Evolutionary conservation across 2,329 filamentous ascomycete genomes (phyloP).

Genomic region (Aureobasidium sp.): DNA sequence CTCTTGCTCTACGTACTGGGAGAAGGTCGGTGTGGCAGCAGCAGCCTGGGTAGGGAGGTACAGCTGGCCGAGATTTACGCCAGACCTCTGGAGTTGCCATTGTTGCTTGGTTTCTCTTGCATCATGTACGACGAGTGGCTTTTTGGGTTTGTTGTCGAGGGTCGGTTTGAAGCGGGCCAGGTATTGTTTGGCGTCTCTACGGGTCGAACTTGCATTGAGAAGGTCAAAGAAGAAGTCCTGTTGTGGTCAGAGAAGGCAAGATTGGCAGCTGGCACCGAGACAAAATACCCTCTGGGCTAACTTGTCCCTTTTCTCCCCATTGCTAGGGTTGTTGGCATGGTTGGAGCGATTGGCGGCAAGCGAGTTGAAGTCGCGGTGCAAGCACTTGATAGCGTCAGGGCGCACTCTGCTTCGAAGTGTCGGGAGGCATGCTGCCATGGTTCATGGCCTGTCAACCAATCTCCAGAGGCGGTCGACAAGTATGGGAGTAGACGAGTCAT

Average conservation of each 20-base stretch:
- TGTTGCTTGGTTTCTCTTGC: slow-evolving; percentile 21
- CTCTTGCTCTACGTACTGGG: slow-evolving; percentile 32
- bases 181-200: slow-evolving; percentile 86
- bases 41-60: slow-evolving; percentile 52
- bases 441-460: slow-evolving; percentile 3
- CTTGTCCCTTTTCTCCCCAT: slow-evolving; percentile 13
- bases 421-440: slow-evolving; percentile 11
- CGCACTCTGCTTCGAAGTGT: slow-evolving; percentile 10
- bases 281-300: slow-evolving; percentile 6
- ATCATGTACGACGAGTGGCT: slow-evolving; percentile 20
- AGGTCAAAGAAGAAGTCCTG: slow-evolving; percentile 75
- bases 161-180: slow-evolving; percentile 68
- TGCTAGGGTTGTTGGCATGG: not conserved
- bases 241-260: slow-evolving; percentile 13
- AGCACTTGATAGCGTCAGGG: not conserved
- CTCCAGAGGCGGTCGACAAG: not conserved
- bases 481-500: not conserved
- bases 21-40: slow-evolving; percentile 52
- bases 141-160: slow-evolving; percentile 26
- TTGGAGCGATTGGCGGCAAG: not conserved
- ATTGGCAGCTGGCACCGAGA: too few relatives aligned
- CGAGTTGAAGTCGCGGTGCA: slow-evolving; percentile 4
- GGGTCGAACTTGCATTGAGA: slow-evolving; percentile 80
- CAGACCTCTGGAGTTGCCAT: slow-evolving; percentile 33
- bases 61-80: slow-evolving; percentile 54